Conservation (phyloP, 2,329 filamentous ascomycete genomes). For the Colletotrichum musicola region DNA sequence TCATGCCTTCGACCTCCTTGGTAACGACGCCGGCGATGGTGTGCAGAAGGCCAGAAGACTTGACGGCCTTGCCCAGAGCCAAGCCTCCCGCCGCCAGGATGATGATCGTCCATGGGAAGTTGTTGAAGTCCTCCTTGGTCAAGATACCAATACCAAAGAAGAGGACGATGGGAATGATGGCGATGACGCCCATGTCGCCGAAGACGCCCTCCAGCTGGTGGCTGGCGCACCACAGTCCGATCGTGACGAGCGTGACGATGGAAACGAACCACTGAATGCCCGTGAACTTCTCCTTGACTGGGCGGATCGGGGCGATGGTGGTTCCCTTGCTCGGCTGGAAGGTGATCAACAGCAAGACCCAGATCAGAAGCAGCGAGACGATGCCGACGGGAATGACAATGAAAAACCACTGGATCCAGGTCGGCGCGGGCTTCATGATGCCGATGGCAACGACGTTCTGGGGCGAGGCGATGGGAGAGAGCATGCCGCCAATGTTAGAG, state of each 20-base stretch:
- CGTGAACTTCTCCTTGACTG: conserved; percentile 88
- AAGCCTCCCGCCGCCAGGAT: conserved; percentile 95
- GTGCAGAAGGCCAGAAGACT: conserved; percentile 90
- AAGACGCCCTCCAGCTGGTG: conserved; percentile 90
- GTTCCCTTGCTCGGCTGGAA: conserved; percentile 90
- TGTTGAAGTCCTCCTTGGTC: conserved; percentile 99
- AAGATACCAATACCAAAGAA: conserved; percentile 98
- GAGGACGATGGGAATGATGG: conserved; percentile 93
- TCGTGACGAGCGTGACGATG: conserved; percentile 84
- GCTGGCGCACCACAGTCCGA: conserved; percentile 90
- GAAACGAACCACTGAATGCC: conserved; percentile 95
- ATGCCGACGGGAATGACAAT: conserved; percentile 93
- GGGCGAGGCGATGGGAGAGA: conserved; percentile 95
- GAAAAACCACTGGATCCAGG: conserved; percentile 98
- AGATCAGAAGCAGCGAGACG: conserved; percentile 88
- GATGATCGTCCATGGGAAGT: conserved; percentile 99
- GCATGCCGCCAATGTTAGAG: conserved; percentile 95
- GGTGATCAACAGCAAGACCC: conserved; percentile 84
- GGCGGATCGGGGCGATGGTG: conserved; percentile 90
- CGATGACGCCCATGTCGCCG: conserved; percentile 98
- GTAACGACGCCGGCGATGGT: conserved; percentile 87
- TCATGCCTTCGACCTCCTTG: conserved; percentile 78
- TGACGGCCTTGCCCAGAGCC: conserved; percentile 92
- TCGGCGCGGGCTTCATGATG: conserved; percentile 92
- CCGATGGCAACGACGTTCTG: conserved; percentile 97